phyloP scores from a whole-genome alignment of 2,329 filamentous ascomycete species.

The Scleromitrula shiraiana region DNA sequence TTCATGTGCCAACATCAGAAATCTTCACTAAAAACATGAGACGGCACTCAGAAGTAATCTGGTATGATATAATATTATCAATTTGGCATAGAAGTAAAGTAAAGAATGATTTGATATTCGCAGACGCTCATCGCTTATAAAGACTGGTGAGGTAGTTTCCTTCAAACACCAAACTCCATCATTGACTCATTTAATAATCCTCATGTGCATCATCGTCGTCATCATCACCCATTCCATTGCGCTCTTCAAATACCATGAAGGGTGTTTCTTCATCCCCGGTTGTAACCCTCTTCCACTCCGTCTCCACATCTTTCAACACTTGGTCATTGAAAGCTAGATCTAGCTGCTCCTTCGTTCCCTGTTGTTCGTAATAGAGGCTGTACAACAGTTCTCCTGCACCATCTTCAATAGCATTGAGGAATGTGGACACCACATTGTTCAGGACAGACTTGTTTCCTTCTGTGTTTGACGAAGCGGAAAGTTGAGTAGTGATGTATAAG shows the following conservation, averaged over 20 bases:
- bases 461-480: conserved; percentile 6
- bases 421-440: background rate
- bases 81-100: too few relatives aligned
- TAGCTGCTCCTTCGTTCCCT: conserved; percentile 36
- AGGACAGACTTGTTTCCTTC: conserved; percentile 18
- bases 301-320: conserved; percentile 56
- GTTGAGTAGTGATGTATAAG: conserved; percentile 26
- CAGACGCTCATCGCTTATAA: too few relatives aligned
- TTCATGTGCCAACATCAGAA: too few relatives aligned
- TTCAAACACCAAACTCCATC: background rate
- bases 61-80: too few relatives aligned
- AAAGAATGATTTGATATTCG: too few relatives aligned
- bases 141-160: too few relatives aligned
- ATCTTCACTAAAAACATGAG: too few relatives aligned
- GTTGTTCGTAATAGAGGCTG: conserved; percentile 49
- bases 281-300: conserved; percentile 57
- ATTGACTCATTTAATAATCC: conserved; percentile 9
- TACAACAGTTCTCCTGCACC: conserved; percentile 36
- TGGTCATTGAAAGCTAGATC: conserved; percentile 70
- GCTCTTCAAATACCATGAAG: conserved; percentile 76
- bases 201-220: conserved; percentile 42
- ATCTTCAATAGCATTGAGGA: conserved; percentile 29
- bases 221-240: conserved; percentile 54
- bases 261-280: conserved; percentile 24
- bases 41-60: too few relatives aligned